Base-by-base conservation (phyloP, 495 filamentous ascomycete species). In the Talaromyces proteolyticus region DNA sequence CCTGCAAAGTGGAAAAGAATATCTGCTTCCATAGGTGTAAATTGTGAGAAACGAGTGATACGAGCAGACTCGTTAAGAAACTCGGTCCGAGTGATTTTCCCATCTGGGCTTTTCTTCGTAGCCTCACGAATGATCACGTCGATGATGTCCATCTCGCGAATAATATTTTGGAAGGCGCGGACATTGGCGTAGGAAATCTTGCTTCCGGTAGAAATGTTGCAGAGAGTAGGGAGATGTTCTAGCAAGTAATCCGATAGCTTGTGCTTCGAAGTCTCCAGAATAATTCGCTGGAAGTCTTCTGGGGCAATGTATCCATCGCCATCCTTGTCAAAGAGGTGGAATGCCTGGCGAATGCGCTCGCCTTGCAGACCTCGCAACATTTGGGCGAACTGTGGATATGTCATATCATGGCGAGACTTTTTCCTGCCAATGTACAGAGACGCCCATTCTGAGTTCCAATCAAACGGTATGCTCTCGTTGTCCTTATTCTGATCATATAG, bases 1-100 rank as follows among this genome's bases (percentile, higher is more conserved):
- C 90, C 89, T 36, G 93, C 93, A 58, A 98, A 98, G 67, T 98
- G 93, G 76, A 98, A 98, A 16, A 98, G 78, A 56, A 98, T 97
- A 63, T 97, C 93, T 3, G 94, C 93, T 66, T 98, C 93, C 92
- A 98, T 96, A 1, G 93, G 93, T 0, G 93, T 96, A 68, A 96
- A 96, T 0, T 93, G 76, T 4, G 90, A 90, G 70, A 96, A 98
- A 18, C 94, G 82, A 20, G 91, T 93, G 57, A 91, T 81, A 37
- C 83, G 83, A 19, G 92, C 84, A 17, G 93, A 93, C 68, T 96
- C 91, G 68, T 96, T 95, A 41, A 98, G 70, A 68, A 98, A 98
- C 57, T 97, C 93, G 16, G 89, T 80, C 23, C 89, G 80, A 4
- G 92, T 95, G 61, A 98, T 96, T 70, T 88, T 95, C 47, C 90